Conservation (phyloP, 1,139 yeast species). For the Yamadazyma membranifaciens region DNA sequence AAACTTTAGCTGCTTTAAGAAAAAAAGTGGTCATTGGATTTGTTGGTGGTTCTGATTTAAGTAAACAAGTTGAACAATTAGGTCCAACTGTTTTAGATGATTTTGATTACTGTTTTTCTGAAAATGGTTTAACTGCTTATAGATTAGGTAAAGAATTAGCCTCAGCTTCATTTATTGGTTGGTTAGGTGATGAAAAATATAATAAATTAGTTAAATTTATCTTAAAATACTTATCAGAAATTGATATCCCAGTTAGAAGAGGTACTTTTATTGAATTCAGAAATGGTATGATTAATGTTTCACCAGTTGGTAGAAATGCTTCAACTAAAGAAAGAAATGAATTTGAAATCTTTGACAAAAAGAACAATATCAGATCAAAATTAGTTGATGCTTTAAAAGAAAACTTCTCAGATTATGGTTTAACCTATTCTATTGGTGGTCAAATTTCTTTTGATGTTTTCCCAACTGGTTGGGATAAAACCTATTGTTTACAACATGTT, state of each 20-base stretch:
- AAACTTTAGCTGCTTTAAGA: constrained; percentile 70
- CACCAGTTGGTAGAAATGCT: constrained; percentile 98
- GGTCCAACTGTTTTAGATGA: constrained; percentile 74
- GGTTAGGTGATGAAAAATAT: constrained; percentile 96
- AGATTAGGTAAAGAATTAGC: constrained; percentile 84
- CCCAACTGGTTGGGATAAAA: constrained; percentile 99
- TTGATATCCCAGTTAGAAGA: constrained; percentile 91
- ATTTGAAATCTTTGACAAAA: constrained; percentile 79
- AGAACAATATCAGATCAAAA: constrained; percentile 73
- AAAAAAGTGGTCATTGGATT: constrained; percentile 92
- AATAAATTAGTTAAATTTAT: constrained; percentile 83
- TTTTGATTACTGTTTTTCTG: constrained; percentile 95
- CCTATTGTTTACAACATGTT: constrained; percentile 94
- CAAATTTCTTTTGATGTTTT: constrained; percentile 98
- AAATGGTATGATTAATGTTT: constrained; percentile 98
- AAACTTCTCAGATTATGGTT: constrained; percentile 76
- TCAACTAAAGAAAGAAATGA: constrained; percentile 90
- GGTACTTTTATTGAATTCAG: constrained; percentile 98
- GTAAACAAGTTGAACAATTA: constrained; percentile 93
- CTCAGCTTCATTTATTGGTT: constrained; percentile 86
- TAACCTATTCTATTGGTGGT: constrained; percentile 98
- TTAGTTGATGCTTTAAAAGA: constrained; percentile 82
- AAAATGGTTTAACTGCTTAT: constrained; percentile 97
- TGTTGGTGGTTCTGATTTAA: constrained; percentile 96
- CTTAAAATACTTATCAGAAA: constrained; percentile 75